Conservation (phyloP, 805 yeast genomes). For the Barnettozyma californica region DNA sequence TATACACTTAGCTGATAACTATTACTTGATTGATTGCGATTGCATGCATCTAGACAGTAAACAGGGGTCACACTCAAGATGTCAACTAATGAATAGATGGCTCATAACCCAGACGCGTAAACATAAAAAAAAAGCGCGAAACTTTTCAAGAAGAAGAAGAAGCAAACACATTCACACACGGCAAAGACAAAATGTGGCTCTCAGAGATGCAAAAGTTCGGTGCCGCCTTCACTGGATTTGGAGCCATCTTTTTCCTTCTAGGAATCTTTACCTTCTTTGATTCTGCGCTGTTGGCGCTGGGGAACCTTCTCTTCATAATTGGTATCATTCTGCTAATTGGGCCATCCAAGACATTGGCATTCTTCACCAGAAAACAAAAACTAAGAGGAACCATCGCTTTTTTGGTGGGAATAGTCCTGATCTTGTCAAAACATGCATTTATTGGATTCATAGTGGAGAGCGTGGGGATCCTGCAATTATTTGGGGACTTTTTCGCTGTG, state of each 20-base stretch:
- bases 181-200: constrained; percentile 50
- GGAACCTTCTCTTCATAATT: constrained; percentile 49
- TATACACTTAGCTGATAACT: too few species aligned
- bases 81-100: too few species aligned
- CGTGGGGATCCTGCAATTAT: constrained; percentile 83
- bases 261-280: constrained; percentile 88
- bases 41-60: too few species aligned
- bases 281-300: constrained; percentile 82
- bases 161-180: too few species aligned
- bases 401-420: constrained; percentile 65
- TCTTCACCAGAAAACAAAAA: constrained; percentile 83
- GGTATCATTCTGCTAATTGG: constrained; percentile 88
- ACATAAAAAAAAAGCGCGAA: not conserved
- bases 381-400: constrained; percentile 84
- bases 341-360: constrained; percentile 70
- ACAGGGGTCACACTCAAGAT: too few species aligned
- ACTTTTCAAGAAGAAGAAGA: not conserved
- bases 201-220: constrained; percentile 82
- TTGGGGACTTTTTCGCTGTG: constrained; percentile 89
- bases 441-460: constrained; percentile 81
- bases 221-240: constrained; percentile 83
- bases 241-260: constrained; percentile 67
- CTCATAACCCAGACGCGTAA: too few species aligned
- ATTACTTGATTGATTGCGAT: too few species aligned
- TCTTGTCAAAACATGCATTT: constrained; percentile 71